Conservation (phyloP, 805 yeast species). For the Candida succiphila region DNA sequence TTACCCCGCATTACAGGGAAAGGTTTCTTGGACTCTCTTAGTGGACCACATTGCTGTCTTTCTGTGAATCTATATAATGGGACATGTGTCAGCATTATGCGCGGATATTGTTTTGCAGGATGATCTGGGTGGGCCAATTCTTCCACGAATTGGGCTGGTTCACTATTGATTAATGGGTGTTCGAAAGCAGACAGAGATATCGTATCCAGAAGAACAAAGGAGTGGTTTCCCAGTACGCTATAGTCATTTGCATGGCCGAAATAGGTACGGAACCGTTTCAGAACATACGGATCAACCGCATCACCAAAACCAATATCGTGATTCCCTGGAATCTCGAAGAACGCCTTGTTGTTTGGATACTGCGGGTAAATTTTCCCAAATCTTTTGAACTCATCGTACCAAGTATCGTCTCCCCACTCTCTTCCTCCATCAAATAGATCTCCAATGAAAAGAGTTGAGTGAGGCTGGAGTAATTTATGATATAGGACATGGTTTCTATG, state of each 20-base stretch:
- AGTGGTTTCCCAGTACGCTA: conserved; percentile 55
- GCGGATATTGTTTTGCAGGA: conserved; percentile 32
- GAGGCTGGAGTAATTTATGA: conserved; percentile 55
- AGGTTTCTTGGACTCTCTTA: conserved; percentile 52
- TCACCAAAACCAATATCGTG: conserved; percentile 95
- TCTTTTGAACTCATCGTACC: conserved; percentile 63
- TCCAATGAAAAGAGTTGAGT: conserved; percentile 72
- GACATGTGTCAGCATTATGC: conserved; percentile 74
- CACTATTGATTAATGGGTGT: conserved; percentile 30
- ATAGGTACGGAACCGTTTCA: conserved; percentile 52
- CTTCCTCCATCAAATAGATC: conserved; percentile 95
- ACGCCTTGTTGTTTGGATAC: conserved; percentile 30
- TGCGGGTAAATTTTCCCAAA: conserved; percentile 56
- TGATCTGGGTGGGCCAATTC: conserved; percentile 17
- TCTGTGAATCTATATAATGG: conserved; percentile 70
- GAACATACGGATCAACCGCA: conserved; percentile 45
- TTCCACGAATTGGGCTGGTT: conserved; percentile 45
- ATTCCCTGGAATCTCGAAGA: conserved; percentile 64
- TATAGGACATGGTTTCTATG: conserved; percentile 61
- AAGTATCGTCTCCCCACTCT: conserved; percentile 59
- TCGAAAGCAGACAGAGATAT: conserved; percentile 64
- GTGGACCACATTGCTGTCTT: conserved; percentile 60
- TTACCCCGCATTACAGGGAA: conserved; percentile 69
- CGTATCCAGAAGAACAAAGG: conserved; percentile 70
- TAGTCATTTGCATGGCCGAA: conserved; percentile 65